A percentile compares a stretch with the other conserved stretches of the same genome.
Conservation (phyloP, 2,329 filamentous ascomycete species). For the Didymella lethalis region DNA sequence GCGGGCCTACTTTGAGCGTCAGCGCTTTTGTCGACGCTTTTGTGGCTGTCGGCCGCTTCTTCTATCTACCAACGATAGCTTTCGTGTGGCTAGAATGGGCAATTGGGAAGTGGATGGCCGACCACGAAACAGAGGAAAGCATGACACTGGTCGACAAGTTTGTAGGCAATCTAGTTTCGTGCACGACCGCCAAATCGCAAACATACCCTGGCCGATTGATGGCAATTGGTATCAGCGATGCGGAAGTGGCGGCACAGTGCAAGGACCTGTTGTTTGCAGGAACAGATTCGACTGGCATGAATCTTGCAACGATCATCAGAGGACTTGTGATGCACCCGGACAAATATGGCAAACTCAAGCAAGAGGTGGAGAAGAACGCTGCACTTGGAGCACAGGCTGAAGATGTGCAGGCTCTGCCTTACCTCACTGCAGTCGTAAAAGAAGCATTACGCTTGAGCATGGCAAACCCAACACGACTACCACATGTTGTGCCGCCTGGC, state of each 20-base stretch:
- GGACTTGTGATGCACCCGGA: slow-evolving; percentile 30
- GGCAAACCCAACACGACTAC: slow-evolving; percentile 44
- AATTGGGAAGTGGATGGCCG: slow-evolving; percentile 47
- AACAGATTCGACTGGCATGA: slow-evolving; percentile 42
- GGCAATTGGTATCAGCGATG: slow-evolving; percentile 52
- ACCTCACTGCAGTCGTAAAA: slow-evolving; percentile 57
- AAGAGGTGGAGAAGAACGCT: slow-evolving; percentile 31
- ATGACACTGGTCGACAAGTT: slow-evolving; percentile 56
- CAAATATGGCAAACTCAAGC: slow-evolving; percentile 30
- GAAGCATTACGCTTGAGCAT: slow-evolving; percentile 57
- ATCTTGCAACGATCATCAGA: slow-evolving; percentile 36
- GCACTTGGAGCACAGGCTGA: slow-evolving; percentile 19
- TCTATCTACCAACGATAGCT: slow-evolving; percentile 58
- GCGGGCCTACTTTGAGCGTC: slow-evolving; percentile 45
- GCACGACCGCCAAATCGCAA: slow-evolving; percentile 42
- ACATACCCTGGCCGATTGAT: slow-evolving; percentile 61
- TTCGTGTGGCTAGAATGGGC: slow-evolving; percentile 53
- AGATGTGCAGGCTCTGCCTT: slow-evolving; percentile 48
- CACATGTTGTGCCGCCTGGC: slow-evolving; percentile 37
- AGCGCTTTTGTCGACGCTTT: slow-evolving; percentile 64
- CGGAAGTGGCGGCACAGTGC: slow-evolving; percentile 60
- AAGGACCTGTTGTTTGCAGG: slow-evolving; percentile 58
- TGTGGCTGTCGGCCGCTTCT: slow-evolving; percentile 63
- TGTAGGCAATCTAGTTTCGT: slow-evolving; percentile 51
- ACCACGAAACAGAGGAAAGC: slow-evolving; percentile 45